Base-by-base conservation (phyloP, 352 stramenopile genomes). In the Thraustotheca clavata region DNA sequence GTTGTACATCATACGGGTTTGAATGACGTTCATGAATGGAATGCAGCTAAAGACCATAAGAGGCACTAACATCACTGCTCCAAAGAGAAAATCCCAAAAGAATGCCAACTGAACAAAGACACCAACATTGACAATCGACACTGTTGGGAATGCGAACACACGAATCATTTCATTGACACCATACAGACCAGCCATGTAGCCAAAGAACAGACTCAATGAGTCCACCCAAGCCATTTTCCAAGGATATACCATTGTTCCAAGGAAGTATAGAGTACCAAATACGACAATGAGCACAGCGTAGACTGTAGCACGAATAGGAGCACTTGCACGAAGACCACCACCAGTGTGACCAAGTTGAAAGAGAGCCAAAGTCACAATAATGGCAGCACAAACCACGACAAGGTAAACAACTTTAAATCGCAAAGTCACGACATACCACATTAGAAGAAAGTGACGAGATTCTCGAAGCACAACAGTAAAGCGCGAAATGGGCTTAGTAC, bases 1-100 rank as follows among this genome's bases (percentile, higher is more conserved):
- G 69, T 90, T 90, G 73, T 90, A 90, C 81, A 90, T 90, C 81
- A 90, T 90, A 62, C 81, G 79, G 49, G 81, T 88, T 70, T 90
- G 81, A 52, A 90, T 88, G 26, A 90, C 57, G 61, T 88, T 89
- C 49, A 90, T 69, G 59, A 90, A 90, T 47, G 81, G 81, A 49
- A 87, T 80, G 57, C 75, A 75, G 40, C 79, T 88, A 71, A 90
- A 73, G 1, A 90, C 47, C 6, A 90, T 49, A 3, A 90, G 71
- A 22, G 79, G 79, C 35, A 90, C 73, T 41, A 88, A 74, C 75
- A 89, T 73, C 29, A 67, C 69, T 26, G 69, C 71, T 66, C 77
- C 83, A 43, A 88, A 88, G n/a, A 86, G 66, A 59, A 90, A 88
- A 68, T 90, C 81, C 46, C 88, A 90, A 5, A 90, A 69, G 72